Base-by-base conservation (phyloP, 208 protist genomes). In the Porcisia hertigi region DNA sequence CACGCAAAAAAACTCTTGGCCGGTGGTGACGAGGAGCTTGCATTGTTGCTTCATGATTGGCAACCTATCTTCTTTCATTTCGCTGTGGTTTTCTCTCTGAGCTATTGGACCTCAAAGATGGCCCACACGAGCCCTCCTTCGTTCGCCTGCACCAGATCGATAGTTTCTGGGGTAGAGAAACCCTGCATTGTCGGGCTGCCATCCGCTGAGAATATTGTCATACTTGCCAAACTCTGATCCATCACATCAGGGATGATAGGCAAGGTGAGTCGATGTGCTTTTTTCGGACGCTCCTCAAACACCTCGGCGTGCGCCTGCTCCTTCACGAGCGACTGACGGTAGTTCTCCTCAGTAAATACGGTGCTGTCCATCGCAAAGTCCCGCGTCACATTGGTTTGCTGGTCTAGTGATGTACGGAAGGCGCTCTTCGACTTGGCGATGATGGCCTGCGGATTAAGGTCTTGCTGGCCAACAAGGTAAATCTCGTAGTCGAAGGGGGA, bases 111-210 rank as follows among this genome's bases (percentile, higher is more conserved):
- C 62, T 93, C 84, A 80, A 95, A 95, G 60, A 95, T 85, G 60
- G 81, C 87, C 88, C 91, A 95, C 55, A 92, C 80, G 43, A 95
- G 81, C 63, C 89, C 89, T 20, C 89, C 89, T 34, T 92, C 81
- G 2, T 84, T 67, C 11, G 63, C 75, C 73, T 90, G 79, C 71
- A 95, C 84, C 2, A 95, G 75, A 0, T 84, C 77, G 5, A 93
- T 65, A 34, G 91, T 95, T 63, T 95, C 91, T 7, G 77, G 41
- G 3, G 86, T 81, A 59, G 90, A 84, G 74, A 88, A 95, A 49
- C 65, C 67, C 23, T 81, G 49, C 11, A 52, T 52, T 18, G 57
- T 53, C 16, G 49, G 67, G 25, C 76, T 66, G 1, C 25, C 20
- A 16, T 53, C 78, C 5, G 55, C 47, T 23, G 65, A 45, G 9